Evolutionary conservation across 768 basidiomycete genomes (phyloP).

Genomic region (Agaricus bisporus): DNA sequence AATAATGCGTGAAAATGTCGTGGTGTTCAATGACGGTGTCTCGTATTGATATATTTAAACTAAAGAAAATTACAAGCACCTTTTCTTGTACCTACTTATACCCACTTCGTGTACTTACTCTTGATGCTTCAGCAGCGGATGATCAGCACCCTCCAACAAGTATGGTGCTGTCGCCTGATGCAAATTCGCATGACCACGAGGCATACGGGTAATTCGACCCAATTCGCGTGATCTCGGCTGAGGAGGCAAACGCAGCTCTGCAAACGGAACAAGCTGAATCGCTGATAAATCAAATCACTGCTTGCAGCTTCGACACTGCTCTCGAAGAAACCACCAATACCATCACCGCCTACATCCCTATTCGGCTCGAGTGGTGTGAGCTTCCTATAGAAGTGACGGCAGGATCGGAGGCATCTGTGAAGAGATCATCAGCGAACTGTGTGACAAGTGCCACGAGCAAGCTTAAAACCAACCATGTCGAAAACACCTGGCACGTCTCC

Average conservation of each 20-base stretch:
- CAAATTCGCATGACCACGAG: slow-evolving; percentile 8
- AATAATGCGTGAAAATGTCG: too few species aligned
- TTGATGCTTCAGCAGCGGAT: neutral
- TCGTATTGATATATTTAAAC: too few species aligned
- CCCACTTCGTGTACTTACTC: too few species aligned
- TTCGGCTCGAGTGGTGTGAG: slow-evolving; percentile 7
- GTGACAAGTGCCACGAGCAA: slow-evolving; percentile 39
- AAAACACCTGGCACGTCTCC: slow-evolving; percentile 31
- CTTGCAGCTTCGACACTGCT: neutral
- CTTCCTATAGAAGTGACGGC: slow-evolving; percentile 16
- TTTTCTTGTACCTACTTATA: too few species aligned
- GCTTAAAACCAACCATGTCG: slow-evolving; percentile 29
- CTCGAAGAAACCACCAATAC: neutral
- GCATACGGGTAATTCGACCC: neutral
- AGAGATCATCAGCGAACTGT: slow-evolving; percentile 22
- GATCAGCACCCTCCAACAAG: neutral
- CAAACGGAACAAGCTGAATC: slow-evolving; percentile 10
- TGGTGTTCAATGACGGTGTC: too few species aligned
- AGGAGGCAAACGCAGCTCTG: slow-evolving; percentile 7
- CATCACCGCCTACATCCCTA: neutral
- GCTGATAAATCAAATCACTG: slow-evolving; percentile 3
- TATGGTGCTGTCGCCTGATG: neutral
- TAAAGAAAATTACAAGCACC: too few species aligned
- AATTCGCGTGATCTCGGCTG: neutral
- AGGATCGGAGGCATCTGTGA: slow-evolving; percentile 22